Percentiles rank a stretch among this genome's conserved stretches.
Evolutionary conservation across 1,284 basidiomycete genomes (phyloP).

Genomic region (Cutaneotrichosporon cutaneum): DNA sequence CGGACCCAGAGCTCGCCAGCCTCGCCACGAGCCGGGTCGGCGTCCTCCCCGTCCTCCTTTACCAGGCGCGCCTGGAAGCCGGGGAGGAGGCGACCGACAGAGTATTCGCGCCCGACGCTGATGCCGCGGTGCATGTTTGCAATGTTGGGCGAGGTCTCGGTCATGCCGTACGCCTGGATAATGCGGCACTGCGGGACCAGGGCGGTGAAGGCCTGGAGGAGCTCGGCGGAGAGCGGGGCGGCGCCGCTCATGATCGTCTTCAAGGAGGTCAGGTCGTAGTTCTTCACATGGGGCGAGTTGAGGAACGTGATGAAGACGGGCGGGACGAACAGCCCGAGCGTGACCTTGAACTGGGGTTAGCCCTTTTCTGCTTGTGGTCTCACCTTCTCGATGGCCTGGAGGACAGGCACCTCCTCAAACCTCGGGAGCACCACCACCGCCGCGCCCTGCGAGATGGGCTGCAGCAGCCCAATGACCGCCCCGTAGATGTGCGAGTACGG

Average conservation of each 20-base stretch:
- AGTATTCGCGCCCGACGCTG: conserved; percentile 19
- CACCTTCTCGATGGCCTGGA: conserved; percentile 54
- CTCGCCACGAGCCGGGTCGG: conserved; percentile 56
- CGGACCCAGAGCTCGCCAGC: conserved; percentile 77
- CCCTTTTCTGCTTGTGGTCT: conserved; percentile 28
- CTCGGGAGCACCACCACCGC: conserved; percentile 67
- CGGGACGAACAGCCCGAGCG: conserved; percentile 69
- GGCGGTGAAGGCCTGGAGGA: conserved; percentile 31
- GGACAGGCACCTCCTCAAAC: conserved; percentile 55
- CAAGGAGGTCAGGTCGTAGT: conserved; percentile 68
- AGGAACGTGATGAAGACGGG: conserved; percentile 67
- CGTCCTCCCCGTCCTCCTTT: conserved; percentile 38
- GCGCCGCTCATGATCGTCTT: conserved; percentile 70
- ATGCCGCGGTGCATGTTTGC: conserved; percentile 21
- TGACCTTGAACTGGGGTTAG: conserved; percentile 59
- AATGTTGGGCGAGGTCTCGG: conserved; percentile 54
- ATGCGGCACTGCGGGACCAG: conserved; percentile 25
- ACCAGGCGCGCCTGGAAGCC: conserved; percentile 76
- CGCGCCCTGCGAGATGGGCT: conserved; percentile 61
- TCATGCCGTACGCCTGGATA: conserved; percentile 53
- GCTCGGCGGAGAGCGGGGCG: conserved; percentile 66
- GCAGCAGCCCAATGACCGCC: conserved; percentile 56
- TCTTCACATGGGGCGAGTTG: conserved; percentile 59
- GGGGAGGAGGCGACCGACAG: conserved; percentile 68
- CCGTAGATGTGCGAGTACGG: conserved; percentile 25